A percentile compares a stretch with the other conserved stretches of the same genome.
These are phyloP conservation scores for Neurospora africana DNA, from an alignment of 495 filamentous ascomycete species.

Conservation along the genomic window DNA sequence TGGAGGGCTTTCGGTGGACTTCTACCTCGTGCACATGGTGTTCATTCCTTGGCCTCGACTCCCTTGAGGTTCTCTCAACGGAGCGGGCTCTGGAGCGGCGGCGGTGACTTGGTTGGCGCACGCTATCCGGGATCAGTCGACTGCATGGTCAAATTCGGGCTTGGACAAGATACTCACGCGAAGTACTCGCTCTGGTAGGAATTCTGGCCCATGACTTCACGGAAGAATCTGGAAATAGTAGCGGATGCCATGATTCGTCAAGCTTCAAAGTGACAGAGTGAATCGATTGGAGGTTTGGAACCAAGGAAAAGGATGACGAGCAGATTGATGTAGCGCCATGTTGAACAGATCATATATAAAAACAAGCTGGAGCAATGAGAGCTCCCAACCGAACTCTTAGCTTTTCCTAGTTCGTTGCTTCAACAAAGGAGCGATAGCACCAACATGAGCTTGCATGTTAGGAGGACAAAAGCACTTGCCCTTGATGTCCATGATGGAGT, in stretches of 20 bases:
- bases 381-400: background rate
- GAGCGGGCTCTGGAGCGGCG: background rate
- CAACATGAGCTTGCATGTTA: background rate
- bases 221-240: background rate
- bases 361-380: background rate
- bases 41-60: background rate
- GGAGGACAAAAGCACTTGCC: background rate
- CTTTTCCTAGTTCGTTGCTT: background rate
- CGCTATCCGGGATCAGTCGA: background rate
- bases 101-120: background rate
- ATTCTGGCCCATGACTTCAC: background rate
- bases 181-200: background rate
- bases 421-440: background rate
- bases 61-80: background rate
- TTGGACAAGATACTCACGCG: background rate
- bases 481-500: background rate
- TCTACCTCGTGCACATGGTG: background rate
- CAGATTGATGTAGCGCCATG: background rate
- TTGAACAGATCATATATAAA: background rate
- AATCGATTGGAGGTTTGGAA: background rate
- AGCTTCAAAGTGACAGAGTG: background rate
- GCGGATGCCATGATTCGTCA: background rate
- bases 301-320: background rate
- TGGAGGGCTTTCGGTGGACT: background rate
- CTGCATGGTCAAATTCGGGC: background rate